A percentile compares a stretch with the other conserved stretches of the same genome.
Evolutionary conservation across 1,139 yeast genomes (phyloP).

Genomic region (Debaryomyces udenii): DNA sequence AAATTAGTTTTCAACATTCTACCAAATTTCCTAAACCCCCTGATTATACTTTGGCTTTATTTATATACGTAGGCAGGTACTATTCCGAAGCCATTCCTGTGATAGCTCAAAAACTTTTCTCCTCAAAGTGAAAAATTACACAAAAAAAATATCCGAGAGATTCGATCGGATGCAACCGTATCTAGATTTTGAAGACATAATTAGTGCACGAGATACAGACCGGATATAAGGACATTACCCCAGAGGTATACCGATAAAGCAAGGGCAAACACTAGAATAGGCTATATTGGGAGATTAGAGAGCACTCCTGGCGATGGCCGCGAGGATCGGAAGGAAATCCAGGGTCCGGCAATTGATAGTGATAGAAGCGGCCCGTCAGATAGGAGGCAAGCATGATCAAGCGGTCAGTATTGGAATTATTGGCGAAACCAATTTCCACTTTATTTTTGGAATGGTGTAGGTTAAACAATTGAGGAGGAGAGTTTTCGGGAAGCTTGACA

Average conservation of each 20-base stretch:
- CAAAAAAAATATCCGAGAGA: slow-evolving; percentile 1
- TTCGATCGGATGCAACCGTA: not conserved
- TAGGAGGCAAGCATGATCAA: slow-evolving; percentile 44
- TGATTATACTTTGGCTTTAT: not conserved
- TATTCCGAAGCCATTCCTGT: slow-evolving; percentile 7
- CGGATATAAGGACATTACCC: too few species aligned
- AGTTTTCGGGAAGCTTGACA: slow-evolving; percentile 40
- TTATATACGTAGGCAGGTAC: slow-evolving; percentile 4
- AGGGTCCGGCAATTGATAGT: slow-evolving; percentile 37
- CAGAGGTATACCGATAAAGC: too few species aligned
- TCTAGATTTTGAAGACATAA: not conserved
- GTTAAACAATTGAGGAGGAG: slow-evolving; percentile 19
- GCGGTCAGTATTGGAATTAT: slow-evolving; percentile 20
- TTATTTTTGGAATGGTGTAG: slow-evolving; percentile 17
- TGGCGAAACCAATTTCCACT: slow-evolving; percentile 43
- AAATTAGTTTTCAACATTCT: slow-evolving; percentile 11
- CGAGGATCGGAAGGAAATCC: slow-evolving; percentile 16
- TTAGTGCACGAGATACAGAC: slow-evolving; percentile 8
- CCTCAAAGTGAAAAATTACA: slow-evolving; percentile 8
- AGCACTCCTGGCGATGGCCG: slow-evolving; percentile 35
- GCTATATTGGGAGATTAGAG: slow-evolving; percentile 28
- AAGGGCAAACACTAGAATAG: slow-evolving; percentile 18
- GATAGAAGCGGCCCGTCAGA: slow-evolving; percentile 43
- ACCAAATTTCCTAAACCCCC: slow-evolving; percentile 1
- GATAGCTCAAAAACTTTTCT: slow-evolving; percentile 10